A percentile compares a stretch with the other conserved stretches of the same genome.
phyloP scores from a whole-genome alignment of 208 protist species.

The Blastocrithidia nonstop region DNA sequence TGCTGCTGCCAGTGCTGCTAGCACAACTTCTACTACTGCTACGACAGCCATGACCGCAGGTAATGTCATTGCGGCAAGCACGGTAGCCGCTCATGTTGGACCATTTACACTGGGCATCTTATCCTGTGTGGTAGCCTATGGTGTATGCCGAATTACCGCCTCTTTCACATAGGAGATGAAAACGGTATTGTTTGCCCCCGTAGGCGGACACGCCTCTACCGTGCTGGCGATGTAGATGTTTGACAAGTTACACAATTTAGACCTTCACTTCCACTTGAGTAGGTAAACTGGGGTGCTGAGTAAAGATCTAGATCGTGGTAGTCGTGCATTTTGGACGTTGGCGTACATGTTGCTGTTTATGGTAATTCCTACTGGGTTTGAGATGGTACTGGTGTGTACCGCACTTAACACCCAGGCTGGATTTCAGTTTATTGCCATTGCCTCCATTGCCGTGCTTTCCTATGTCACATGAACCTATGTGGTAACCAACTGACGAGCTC shows the following conservation, averaged over 20 bases:
- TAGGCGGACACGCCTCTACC: constrained; percentile 70
- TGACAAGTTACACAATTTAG: constrained; percentile 72
- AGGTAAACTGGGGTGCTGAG: constrained; percentile 84
- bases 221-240: constrained; percentile 80
- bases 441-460: constrained; percentile 53
- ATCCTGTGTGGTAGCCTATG: constrained; percentile 73
- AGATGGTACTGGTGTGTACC: constrained; percentile 81
- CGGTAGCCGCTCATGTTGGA: constrained; percentile 11
- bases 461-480: constrained; percentile 81
- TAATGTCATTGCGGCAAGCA: too few relatives aligned
- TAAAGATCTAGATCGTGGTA: constrained; percentile 86
- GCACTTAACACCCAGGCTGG: constrained; percentile 77
- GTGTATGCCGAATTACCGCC: constrained; percentile 54
- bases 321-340: constrained; percentile 80
- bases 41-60: too few relatives aligned
- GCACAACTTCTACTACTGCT: constrained; percentile 11
- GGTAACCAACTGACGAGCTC: constrained; percentile 82
- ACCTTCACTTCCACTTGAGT: constrained; percentile 79
- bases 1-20: constrained; percentile 56
- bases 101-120: constrained; percentile 61
- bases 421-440: constrained; percentile 71
- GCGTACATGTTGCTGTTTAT: constrained; percentile 84
- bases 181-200: constrained; percentile 80
- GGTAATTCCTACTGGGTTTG: constrained; percentile 86
- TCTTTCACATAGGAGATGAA: constrained; percentile 80